Evolutionary conservation across 139 green algal genomes (phyloP).

Genomic region (Nannochloris sp.): DNA sequence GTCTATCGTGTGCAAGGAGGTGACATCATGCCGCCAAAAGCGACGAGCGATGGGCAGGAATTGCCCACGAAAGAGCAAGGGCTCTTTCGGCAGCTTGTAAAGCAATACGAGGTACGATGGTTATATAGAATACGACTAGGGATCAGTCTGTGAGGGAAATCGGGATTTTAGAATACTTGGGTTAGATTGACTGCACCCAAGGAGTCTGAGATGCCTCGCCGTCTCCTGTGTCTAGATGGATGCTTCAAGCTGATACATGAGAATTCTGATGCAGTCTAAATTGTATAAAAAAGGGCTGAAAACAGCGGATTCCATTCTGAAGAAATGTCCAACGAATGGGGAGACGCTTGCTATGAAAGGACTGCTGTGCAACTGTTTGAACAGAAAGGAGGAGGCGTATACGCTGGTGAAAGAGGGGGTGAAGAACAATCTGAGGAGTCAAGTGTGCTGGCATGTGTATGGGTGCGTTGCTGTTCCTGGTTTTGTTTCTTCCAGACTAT

Average conservation of each 20-base stretch:
- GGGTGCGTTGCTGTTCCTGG: conserved; percentile 46
- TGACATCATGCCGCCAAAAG: conserved; percentile 14
- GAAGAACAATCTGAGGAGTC: conserved; percentile 73
- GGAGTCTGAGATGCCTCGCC: no score
- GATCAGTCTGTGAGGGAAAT: background rate
- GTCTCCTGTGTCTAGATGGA: background rate
- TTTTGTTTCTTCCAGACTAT: no score
- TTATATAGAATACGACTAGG: background rate
- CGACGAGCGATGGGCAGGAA: conserved; percentile 18
- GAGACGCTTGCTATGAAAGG: conserved; percentile 98
- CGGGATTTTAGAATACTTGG: background rate
- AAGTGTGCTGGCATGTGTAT: conserved; percentile 99
- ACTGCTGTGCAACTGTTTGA: conserved; percentile 76
- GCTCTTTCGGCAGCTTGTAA: conserved; percentile 74
- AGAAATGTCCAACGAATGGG: conserved; percentile 92
- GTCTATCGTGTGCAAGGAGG: background rate
- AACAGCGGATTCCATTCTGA: conserved; percentile 84
- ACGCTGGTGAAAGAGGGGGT: conserved; percentile 85
- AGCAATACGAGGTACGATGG: conserved; percentile 74
- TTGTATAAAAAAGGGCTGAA: conserved; percentile 98
- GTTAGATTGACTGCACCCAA: no score
- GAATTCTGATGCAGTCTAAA: conserved; percentile 47
- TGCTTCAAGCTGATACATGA: background rate
- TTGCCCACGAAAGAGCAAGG: conserved; percentile 67
- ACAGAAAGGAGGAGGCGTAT: conserved; percentile 84